Conservation (phyloP, 148 eudicot genomes). For the Cornus suecica region DNA sequence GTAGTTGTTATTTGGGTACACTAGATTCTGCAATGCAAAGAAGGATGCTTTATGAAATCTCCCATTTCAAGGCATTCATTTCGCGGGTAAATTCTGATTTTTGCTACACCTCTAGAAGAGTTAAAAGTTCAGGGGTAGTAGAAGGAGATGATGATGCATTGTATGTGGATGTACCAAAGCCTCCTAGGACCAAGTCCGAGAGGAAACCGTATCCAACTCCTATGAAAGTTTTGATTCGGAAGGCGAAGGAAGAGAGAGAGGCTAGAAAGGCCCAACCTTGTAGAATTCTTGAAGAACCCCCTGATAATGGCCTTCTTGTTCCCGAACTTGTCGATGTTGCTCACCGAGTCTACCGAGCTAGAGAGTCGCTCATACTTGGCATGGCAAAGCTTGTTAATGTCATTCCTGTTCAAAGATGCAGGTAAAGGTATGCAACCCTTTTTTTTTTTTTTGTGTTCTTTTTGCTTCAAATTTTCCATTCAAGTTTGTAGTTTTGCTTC, state of each 20-base stretch:
- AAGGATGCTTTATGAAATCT: neutral
- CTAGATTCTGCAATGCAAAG: conserved; percentile 7
- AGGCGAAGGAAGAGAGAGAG: conserved; percentile 54
- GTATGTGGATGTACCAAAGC: conserved; percentile 44
- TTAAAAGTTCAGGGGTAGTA: conserved; percentile 24
- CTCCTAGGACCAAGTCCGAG: conserved; percentile 40
- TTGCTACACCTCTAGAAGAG: neutral
- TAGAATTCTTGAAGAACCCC: conserved; percentile 49
- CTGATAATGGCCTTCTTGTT: conserved; percentile 59
- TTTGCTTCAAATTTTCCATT: neutral
- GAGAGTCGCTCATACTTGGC: conserved; percentile 43
- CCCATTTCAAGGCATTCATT: neutral
- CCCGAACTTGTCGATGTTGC: conserved; percentile 54
- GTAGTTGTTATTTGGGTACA: no score
- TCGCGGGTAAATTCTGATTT: neutral
- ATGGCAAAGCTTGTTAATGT: conserved; percentile 39
- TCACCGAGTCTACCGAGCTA: conserved; percentile 43
- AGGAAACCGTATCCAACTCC: conserved; percentile 69
- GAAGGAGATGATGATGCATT: conserved; percentile 39
- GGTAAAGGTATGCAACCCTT: conserved; percentile 21
- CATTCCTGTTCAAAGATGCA: conserved; percentile 47
- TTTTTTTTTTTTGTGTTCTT: no score
- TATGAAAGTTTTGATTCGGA: conserved; percentile 46
- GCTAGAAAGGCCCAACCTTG: conserved; percentile 46
- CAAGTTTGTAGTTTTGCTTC: neutral